Evolutionary conservation across 164 flowering plant genomes (phyloP), one percentile per base, ranked within the genome.

Genomic region (Hamamelis virginiana): DNA sequence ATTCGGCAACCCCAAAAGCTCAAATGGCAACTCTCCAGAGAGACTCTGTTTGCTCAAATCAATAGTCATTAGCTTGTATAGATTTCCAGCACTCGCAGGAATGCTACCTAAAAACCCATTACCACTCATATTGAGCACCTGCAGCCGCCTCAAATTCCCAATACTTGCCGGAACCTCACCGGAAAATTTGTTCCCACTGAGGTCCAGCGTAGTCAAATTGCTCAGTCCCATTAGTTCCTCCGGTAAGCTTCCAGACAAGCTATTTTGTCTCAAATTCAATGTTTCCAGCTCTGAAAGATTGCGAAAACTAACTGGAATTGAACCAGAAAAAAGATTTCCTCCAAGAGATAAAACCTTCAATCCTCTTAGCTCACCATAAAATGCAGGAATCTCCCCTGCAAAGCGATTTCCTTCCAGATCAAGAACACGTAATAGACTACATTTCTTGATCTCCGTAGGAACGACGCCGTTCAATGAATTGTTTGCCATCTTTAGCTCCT

Each of bases 11-110:
- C 89, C 87, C 6, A 69, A 66, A 46, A 87, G 76, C 80, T 81
- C 87, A 53, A 71, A 57, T 0, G 91, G 91, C 60, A 87, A 51
- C 73, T 75, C 78, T 1, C 88, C 91, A 4, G 88, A 81, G 9
- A 88, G 53, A 15, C 77, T 83, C 76, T 84, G 89, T 41, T 65
- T 76, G 66, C 88, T 84, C 78, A 88, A 78, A 74, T 88, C 89
- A 12, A 88, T 77, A 59, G 74, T 51, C 0, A 76, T 83, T 16
- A 88, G 63, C 80, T 70, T 78, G 68, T 75, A 74, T 16, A 88
- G 65, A 63, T 68, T 81, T 9, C 87, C 92, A 23, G 86, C 19
- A 41, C 74, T 84, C 8, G 72, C 77, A 1, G 92, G 92, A 44
- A 88, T 65, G 6, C 41, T n/a, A 4, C 89, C 88, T 1, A 80